phyloP scores from a whole-genome alignment of 2,329 filamentous ascomycete genomes.

The Akanthomyces dipterigenus region DNA sequence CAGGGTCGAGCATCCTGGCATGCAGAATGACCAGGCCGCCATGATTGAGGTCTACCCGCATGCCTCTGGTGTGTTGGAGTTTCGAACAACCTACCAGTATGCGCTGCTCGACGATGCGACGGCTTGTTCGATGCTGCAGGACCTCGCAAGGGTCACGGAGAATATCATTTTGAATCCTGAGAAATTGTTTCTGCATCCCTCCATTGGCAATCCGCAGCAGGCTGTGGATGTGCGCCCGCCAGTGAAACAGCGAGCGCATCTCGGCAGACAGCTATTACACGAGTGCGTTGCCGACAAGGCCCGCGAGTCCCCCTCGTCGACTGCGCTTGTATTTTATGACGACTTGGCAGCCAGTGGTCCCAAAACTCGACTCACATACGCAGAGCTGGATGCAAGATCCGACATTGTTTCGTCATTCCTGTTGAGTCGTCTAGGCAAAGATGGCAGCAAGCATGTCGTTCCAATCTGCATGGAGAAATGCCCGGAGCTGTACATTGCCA shows the following conservation, averaged over 20 bases:
- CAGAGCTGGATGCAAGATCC: background rate
- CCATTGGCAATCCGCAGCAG: background rate
- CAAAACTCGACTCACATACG: background rate
- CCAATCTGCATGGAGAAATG: constrained; percentile 4
- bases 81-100: background rate
- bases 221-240: background rate
- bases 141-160: background rate
- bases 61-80: background rate
- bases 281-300: background rate
- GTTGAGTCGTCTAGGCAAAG: background rate
- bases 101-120: background rate
- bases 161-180: background rate
- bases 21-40: constrained; percentile 1
- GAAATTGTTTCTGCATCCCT: background rate
- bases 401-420: background rate
- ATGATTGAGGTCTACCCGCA: constrained; percentile 1
- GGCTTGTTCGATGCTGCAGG: background rate
- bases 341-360: background rate
- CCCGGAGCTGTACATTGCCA: background rate
- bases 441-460: background rate
- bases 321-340: background rate
- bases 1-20: background rate
- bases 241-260: background rate
- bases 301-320: background rate
- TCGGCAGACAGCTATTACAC: background rate